phyloP scores from a whole-genome alignment of 2,329 filamentous ascomycete genomes.

The Calonectria pseudoreteaudii region DNA sequence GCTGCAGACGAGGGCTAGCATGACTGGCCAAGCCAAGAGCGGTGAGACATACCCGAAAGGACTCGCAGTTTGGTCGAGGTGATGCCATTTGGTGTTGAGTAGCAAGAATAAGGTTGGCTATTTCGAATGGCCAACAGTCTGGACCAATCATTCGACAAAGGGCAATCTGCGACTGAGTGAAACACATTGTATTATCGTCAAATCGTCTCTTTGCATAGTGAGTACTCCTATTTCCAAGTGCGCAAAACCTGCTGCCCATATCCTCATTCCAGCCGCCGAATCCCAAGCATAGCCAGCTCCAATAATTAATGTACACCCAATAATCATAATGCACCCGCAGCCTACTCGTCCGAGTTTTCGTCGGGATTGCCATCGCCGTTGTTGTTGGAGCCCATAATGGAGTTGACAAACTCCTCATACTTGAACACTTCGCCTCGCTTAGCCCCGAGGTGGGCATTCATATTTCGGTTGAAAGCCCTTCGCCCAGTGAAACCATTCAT shows the following conservation, averaged over 20 bases:
- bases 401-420: constrained; percentile 91
- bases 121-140: not conserved
- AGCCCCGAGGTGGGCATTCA: constrained; percentile 61
- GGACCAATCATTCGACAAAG: not conserved
- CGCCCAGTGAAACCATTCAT: constrained; percentile 87
- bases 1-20: not conserved
- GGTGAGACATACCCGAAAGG: not conserved
- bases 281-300: not conserved
- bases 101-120: not conserved
- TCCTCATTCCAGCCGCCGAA: constrained; percentile 4
- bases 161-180: not conserved
- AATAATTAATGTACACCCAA: constrained; percentile 15
- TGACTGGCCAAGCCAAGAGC: not conserved
- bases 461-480: constrained; percentile 80
- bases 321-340: not conserved
- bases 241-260: constrained; percentile 9
- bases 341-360: constrained; percentile 41
- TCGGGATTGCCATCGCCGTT: constrained; percentile 48
- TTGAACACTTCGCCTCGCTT: constrained; percentile 90
- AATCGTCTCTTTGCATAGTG: constrained; percentile 8
- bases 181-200: constrained; percentile 8
- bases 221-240: constrained; percentile 4
- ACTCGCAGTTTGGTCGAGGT: not conserved
- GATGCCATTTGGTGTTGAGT: too few species aligned
- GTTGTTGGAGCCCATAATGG: constrained; percentile 68